Conservation (phyloP, 2,329 filamentous ascomycete genomes). For the Xylaria sp. region DNA sequence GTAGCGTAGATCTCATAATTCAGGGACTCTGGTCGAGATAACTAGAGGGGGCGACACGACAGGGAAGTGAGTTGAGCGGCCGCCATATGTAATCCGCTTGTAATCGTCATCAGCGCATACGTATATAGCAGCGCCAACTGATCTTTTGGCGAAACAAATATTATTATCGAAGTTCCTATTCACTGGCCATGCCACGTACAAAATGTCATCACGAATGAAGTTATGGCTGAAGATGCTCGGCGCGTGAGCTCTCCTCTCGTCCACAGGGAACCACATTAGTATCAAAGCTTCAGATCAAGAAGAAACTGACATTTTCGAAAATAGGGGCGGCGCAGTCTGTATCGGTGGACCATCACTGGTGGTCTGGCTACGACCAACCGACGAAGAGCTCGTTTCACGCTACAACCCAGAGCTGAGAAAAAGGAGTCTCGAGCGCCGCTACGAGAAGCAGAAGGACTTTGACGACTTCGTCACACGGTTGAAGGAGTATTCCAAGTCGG, state of each 20-base stretch:
- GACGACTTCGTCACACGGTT: constrained; percentile 78
- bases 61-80: too few relatives aligned
- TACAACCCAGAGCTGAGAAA: constrained; percentile 96
- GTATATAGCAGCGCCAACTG: too few relatives aligned
- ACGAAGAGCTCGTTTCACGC: constrained; percentile 85
- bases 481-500: constrained; percentile 84
- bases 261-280: constrained; percentile 7
- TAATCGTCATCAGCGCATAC: too few relatives aligned
- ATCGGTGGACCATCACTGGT: constrained; percentile 86
- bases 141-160: too few relatives aligned
- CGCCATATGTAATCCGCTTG: too few relatives aligned
- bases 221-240: constrained; percentile 65
- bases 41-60: too few relatives aligned
- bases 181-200: background rate
- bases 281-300: background rate
- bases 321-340: constrained; percentile 41
- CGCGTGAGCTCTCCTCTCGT: constrained; percentile 48
- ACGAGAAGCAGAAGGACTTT: constrained; percentile 76
- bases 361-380: constrained; percentile 72
- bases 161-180: too few relatives aligned
- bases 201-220: constrained; percentile 47
- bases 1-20: too few relatives aligned
- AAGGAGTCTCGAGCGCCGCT: constrained; percentile 72
- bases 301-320: constrained; percentile 2
- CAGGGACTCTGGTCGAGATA: too few relatives aligned